These are phyloP conservation scores for Nectriaceae sp. DNA, from an alignment of 2,329 filamentous ascomycete genomes.

Conservation along the genomic window DNA sequence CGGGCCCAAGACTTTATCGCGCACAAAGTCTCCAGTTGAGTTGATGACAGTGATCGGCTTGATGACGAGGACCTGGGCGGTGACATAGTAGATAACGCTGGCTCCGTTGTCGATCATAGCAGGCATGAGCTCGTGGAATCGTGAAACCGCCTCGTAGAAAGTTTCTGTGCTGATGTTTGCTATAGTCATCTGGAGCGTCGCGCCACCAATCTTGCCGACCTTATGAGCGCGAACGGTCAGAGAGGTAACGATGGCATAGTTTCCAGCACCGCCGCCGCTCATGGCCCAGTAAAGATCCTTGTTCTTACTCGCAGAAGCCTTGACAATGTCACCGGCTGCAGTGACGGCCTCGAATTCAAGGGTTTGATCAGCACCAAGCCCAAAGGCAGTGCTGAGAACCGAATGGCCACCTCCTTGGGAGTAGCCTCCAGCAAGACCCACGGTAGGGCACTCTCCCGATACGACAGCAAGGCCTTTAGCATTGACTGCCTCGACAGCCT, in stretches of 20 bases:
- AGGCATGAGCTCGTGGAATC: slow-evolving; percentile 31
- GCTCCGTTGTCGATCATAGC: slow-evolving; percentile 49
- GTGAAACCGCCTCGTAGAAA: slow-evolving; percentile 19
- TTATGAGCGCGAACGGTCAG: slow-evolving; percentile 55
- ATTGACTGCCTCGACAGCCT: slow-evolving; percentile 49
- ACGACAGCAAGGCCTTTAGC: slow-evolving; percentile 49
- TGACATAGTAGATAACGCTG: slow-evolving; percentile 43
- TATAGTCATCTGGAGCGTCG: slow-evolving; percentile 23
- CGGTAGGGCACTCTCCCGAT: slow-evolving; percentile 56
- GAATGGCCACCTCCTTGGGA: slow-evolving; percentile 59
- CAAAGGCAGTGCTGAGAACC: slow-evolving; percentile 53
- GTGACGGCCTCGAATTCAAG: slow-evolving; percentile 60
- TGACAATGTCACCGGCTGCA: slow-evolving; percentile 48
- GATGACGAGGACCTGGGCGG: slow-evolving; percentile 38
- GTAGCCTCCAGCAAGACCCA: slow-evolving; percentile 63
- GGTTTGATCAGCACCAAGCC: slow-evolving; percentile 61
- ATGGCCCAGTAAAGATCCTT: slow-evolving; percentile 66
- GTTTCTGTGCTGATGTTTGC: slow-evolving; percentile 10
- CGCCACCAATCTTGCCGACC: slow-evolving; percentile 37
- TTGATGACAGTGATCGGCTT: slow-evolving; percentile 48
- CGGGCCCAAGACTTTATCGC: slow-evolving; percentile 41
- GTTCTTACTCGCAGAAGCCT: slow-evolving; percentile 48
- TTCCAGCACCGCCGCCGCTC: slow-evolving; percentile 60
- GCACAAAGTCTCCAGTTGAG: slow-evolving; percentile 40
- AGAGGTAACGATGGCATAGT: slow-evolving; percentile 57